A percentile compares a stretch with the other conserved stretches of the same genome.
Conservation (phyloP, 768 basidiomycete genomes). For the Calvatia gigantea region DNA sequence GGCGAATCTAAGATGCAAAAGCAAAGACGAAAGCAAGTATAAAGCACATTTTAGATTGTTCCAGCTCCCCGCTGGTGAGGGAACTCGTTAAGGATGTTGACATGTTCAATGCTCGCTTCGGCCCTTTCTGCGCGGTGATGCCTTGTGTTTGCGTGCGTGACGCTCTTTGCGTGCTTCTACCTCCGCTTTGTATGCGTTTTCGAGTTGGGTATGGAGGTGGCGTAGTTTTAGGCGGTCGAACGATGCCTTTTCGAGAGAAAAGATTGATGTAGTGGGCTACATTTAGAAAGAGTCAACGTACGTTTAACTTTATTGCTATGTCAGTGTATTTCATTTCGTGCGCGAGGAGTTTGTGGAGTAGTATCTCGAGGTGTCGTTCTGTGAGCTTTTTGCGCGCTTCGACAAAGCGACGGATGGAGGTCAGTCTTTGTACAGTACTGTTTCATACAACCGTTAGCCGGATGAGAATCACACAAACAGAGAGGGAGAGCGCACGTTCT, state of each 20-base stretch:
- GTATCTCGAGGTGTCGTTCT: conserved; percentile 23
- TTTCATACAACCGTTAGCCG: conserved; percentile 5
- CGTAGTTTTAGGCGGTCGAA: conserved; percentile 32
- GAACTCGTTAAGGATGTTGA: conserved; percentile 28
- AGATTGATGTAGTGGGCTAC: neutral
- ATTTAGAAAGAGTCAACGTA: conserved; percentile 16
- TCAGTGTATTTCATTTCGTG: conserved; percentile 36
- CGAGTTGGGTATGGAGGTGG: conserved; percentile 27
- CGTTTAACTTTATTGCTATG: conserved; percentile 33
- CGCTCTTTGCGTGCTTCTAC: conserved; percentile 25
- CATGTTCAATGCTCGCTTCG: conserved; percentile 31
- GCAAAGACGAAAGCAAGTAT: neutral
- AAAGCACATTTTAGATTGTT: neutral
- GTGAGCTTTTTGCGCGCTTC: conserved; percentile 22
- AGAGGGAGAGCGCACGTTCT: conserved; percentile 25
- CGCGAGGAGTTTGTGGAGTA: conserved; percentile 32
- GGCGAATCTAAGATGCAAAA: neutral
- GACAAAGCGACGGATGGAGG: conserved; percentile 22
- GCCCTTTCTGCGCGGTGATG: conserved; percentile 30
- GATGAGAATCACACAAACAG: neutral
- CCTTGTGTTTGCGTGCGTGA: conserved; percentile 21
- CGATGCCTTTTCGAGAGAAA: conserved; percentile 21
- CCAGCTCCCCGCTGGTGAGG: conserved; percentile 2
- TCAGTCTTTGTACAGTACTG: conserved; percentile 29
- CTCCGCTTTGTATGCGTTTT: conserved; percentile 22